Conservation (phyloP, 257 asterid species). For the Leptodermis oblonga region DNA sequence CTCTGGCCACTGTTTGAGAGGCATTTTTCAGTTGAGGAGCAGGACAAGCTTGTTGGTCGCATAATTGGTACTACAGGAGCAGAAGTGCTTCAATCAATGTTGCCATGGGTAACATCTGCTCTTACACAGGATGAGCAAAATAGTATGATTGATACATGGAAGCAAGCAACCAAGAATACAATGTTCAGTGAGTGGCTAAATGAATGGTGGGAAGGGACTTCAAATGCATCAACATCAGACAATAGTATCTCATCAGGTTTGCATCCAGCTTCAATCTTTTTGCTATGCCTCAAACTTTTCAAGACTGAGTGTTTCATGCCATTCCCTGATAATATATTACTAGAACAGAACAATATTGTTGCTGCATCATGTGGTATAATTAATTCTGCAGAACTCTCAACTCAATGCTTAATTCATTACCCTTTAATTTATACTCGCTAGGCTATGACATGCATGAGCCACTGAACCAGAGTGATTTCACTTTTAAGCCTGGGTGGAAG, state of each 20-base stretch:
- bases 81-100: conserved; percentile 95
- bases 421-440: conserved; percentile 21
- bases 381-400: neutral
- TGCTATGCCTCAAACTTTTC: neutral
- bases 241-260: conserved; percentile 51
- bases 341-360: neutral
- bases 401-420: neutral
- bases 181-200: conserved; percentile 98
- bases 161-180: conserved; percentile 91
- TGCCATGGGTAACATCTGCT: conserved; percentile 98
- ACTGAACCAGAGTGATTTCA: conserved; percentile 59
- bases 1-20: conserved; percentile 96
- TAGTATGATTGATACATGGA: conserved; percentile 94
- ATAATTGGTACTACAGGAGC: conserved; percentile 99
- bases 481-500: conserved; percentile 98
- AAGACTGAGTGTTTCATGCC: neutral
- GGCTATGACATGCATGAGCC: conserved; percentile 64
- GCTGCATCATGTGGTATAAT: neutral
- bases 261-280: neutral
- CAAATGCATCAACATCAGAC: conserved; percentile 48
- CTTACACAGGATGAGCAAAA: conserved; percentile 97
- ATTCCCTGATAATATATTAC: neutral
- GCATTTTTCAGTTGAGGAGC: conserved; percentile 88
- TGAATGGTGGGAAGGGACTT: conserved; percentile 94
- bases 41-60: conserved; percentile 88